Percentiles rank a stretch among this genome's conserved stretches.
Conservation (phyloP, 129 eudicot species). For the Dittrichia graveolens region DNA sequence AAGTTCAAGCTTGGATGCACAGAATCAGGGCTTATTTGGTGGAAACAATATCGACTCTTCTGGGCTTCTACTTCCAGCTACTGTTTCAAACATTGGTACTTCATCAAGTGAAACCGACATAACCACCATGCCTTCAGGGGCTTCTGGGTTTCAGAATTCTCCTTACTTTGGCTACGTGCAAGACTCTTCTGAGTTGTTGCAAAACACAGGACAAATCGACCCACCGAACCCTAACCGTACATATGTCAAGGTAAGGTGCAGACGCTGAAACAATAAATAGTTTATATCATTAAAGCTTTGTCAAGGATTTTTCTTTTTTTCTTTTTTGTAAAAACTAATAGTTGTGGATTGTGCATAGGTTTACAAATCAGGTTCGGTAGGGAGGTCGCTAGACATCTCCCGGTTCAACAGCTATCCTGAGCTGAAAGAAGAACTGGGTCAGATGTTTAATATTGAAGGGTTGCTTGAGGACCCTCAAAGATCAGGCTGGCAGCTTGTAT, state of each 20-base stretch:
- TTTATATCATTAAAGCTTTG: not conserved
- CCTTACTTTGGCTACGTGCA: constrained; percentile 66
- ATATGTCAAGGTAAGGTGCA: constrained; percentile 97
- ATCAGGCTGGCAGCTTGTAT: constrained; percentile 99
- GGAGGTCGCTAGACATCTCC: constrained; percentile 96
- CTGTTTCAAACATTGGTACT: constrained; percentile 58
- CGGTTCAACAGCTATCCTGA: constrained; percentile 96
- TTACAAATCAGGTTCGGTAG: constrained; percentile 89
- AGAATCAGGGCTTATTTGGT: constrained; percentile 63
- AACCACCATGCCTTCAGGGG: constrained; percentile 61
- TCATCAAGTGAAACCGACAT: constrained; percentile 57
- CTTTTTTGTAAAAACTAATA: too few relatives aligned
- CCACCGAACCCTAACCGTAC: constrained; percentile 63
- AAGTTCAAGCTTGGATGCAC: constrained; percentile 63
- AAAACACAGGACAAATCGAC: constrained; percentile 70
- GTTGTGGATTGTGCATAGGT: constrained; percentile 49
- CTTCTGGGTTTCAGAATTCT: constrained; percentile 78
- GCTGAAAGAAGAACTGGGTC: constrained; percentile 91
- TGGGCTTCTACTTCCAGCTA: constrained; percentile 79
- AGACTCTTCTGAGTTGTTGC: constrained; percentile 86
- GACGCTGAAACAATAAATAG: not conserved
- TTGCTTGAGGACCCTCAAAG: constrained; percentile 95
- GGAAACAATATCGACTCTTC: constrained; percentile 68
- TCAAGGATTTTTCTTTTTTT: too few relatives aligned
- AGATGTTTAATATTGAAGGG: constrained; percentile 94